A percentile compares a stretch with the other conserved stretches of the same genome.
phyloP scores from a whole-genome alignment of 2,329 filamentous ascomycete genomes.

The Trichophyton equinum region DNA sequence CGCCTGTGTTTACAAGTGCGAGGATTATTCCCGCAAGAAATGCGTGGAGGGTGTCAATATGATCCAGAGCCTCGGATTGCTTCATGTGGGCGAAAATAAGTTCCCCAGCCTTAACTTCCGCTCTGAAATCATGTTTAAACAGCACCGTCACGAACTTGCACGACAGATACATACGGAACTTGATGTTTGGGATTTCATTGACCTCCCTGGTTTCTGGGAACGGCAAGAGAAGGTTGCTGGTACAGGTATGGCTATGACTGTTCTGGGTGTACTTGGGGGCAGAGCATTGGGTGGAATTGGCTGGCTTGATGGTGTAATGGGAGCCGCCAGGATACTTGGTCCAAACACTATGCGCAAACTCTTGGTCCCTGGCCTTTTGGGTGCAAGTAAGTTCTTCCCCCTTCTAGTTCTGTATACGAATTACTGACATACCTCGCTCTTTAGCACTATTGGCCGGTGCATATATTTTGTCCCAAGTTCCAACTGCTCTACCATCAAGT shows the following conservation, averaged over 20 bases:
- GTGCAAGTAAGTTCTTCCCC: constrained; percentile 53
- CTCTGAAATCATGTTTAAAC: constrained; percentile 85
- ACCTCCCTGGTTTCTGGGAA: constrained; percentile 69
- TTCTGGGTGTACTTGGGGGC: constrained; percentile 73
- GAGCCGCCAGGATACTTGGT: constrained; percentile 66
- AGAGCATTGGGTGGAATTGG: constrained; percentile 69
- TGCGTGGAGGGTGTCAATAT: constrained; percentile 70
- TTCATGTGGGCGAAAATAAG: constrained; percentile 71
- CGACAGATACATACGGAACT: constrained; percentile 78
- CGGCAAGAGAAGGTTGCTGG: constrained; percentile 89
- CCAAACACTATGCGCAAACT: constrained; percentile 69
- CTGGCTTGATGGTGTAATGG: constrained; percentile 80
- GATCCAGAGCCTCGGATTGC: constrained; percentile 76
- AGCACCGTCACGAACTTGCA: constrained; percentile 66
- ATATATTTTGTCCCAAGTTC: constrained; percentile 78
- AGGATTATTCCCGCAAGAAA: constrained; percentile 69
- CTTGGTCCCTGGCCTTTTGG: constrained; percentile 65
- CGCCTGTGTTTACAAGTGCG: constrained; percentile 62
- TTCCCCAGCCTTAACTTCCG: constrained; percentile 79
- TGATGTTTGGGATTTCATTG: constrained; percentile 87
- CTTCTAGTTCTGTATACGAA: constrained; percentile 17
- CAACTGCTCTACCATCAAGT: constrained; percentile 73
- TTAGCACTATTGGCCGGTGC: constrained; percentile 60
- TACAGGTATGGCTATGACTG: constrained; percentile 85
- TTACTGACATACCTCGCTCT: constrained; percentile 5